Conservation (phyloP, 1,284 basidiomycete species). For the Tremellales sp. region DNA sequence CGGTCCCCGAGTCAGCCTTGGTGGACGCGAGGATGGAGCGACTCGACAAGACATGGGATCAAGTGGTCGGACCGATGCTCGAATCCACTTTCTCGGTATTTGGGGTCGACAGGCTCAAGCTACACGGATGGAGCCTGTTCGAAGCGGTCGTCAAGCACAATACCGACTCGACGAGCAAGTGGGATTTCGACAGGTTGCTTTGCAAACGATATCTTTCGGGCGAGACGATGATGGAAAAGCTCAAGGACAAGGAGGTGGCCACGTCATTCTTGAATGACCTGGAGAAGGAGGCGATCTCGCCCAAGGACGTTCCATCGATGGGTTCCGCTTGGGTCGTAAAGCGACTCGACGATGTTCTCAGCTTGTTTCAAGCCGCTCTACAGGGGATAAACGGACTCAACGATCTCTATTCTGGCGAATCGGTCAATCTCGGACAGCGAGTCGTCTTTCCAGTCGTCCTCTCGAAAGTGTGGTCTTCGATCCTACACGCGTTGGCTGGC, state of each 20-base stretch:
- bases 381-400: slow-evolving; percentile 29
- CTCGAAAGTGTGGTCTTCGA: slow-evolving; percentile 33
- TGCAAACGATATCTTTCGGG: slow-evolving; percentile 24
- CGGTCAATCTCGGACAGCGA: slow-evolving; percentile 18
- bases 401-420: slow-evolving; percentile 14
- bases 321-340: slow-evolving; percentile 34
- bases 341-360: slow-evolving; percentile 30
- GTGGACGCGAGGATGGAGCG: slow-evolving; percentile 25
- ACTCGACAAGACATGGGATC: slow-evolving; percentile 34
- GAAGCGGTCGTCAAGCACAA: slow-evolving; percentile 27
- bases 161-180: not conserved
- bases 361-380: slow-evolving; percentile 31
- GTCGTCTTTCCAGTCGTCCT: slow-evolving; percentile 25
- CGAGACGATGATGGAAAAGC: slow-evolving; percentile 16
- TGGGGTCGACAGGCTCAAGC: slow-evolving; percentile 38
- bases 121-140: slow-evolving; percentile 37
- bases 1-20: slow-evolving; percentile 13
- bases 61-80: slow-evolving; percentile 34
- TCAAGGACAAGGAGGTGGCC: slow-evolving; percentile 18
- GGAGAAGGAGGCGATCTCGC: slow-evolving; percentile 19
- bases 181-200: slow-evolving; percentile 31
- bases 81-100: slow-evolving; percentile 23
- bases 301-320: slow-evolving; percentile 36
- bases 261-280: slow-evolving; percentile 11
- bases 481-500: slow-evolving; percentile 26